Percentiles rank a stretch among this genome's conserved stretches.
phyloP scores from a whole-genome alignment of 768 basidiomycete species.

The Vararia minispora region DNA sequence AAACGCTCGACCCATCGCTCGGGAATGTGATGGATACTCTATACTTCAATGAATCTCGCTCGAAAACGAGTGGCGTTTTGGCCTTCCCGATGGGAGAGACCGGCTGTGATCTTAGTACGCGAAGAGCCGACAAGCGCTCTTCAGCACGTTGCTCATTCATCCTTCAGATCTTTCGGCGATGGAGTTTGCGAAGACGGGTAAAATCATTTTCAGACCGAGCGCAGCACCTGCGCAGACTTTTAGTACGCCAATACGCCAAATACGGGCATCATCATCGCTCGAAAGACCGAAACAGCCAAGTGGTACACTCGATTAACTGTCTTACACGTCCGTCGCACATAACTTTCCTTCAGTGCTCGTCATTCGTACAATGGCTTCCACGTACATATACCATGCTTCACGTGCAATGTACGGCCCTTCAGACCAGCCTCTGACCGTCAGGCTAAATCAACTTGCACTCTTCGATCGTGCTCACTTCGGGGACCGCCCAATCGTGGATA shows the following conservation, averaged over 20 bases:
- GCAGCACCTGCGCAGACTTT: slow-evolving; percentile 35
- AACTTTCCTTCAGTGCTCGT: slow-evolving; percentile 26
- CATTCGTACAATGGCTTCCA: slow-evolving; percentile 37
- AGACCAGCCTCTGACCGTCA: not conserved
- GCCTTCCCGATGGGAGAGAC: slow-evolving; percentile 59
- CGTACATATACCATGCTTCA: slow-evolving; percentile 8
- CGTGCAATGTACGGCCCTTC: not conserved
- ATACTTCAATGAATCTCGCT: slow-evolving; percentile 26
- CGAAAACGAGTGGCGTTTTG: slow-evolving; percentile 23
- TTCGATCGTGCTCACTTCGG: slow-evolving; percentile 28
- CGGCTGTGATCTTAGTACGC: slow-evolving; percentile 49
- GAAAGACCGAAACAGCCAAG: too few species aligned
- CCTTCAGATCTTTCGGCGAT: slow-evolving; percentile 49
- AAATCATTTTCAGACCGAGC: slow-evolving; percentile 28
- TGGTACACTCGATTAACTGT: too few species aligned
- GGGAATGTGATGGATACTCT: slow-evolving; percentile 50
- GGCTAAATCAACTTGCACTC: slow-evolving; percentile 4
- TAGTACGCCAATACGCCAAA: slow-evolving; percentile 59
- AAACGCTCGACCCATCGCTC: slow-evolving; percentile 42
- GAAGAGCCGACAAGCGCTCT: too few species aligned
- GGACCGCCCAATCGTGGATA: slow-evolving; percentile 33
- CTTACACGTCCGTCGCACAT: too few species aligned
- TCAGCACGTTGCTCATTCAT: too few species aligned
- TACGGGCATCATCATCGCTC: too few species aligned
- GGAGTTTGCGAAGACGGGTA: slow-evolving; percentile 16